Percentiles rank a stretch among this genome's conserved stretches.
These are phyloP conservation scores for Ustulina deusta DNA, from an alignment of 2,329 filamentous ascomycete genomes.

Conservation along the genomic window DNA sequence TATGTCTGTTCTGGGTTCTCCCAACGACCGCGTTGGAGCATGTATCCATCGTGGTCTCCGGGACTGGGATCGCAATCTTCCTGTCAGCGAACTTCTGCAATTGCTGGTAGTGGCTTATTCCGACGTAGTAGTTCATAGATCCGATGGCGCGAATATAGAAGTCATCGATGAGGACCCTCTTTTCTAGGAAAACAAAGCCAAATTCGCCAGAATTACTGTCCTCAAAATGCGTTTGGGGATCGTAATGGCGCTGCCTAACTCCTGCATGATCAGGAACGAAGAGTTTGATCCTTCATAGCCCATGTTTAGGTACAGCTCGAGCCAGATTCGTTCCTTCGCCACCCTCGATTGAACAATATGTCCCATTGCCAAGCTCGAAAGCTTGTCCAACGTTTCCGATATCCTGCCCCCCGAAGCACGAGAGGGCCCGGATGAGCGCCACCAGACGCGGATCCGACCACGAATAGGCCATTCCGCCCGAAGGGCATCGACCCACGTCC, in stretches of 20 bases:
- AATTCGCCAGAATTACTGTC: background rate
- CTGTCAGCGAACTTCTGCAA: background rate
- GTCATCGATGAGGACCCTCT: background rate
- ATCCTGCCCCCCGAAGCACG: background rate
- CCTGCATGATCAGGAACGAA: constrained; percentile 1
- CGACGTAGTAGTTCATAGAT: background rate
- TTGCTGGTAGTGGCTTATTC: background rate
- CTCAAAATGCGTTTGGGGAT: background rate
- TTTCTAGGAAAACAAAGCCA: background rate
- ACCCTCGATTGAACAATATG: background rate
- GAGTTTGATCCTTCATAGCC: background rate
- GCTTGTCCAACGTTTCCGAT: background rate
- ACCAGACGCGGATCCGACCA: background rate
- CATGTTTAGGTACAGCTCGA: background rate
- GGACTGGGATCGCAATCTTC: background rate
- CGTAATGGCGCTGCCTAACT: background rate
- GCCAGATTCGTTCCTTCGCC: background rate
- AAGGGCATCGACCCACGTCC: background rate
- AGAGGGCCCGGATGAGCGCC: background rate
- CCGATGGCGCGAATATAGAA: background rate
- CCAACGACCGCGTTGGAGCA: background rate
- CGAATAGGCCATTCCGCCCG: background rate
- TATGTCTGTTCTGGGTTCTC: background rate
- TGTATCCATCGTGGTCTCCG: background rate
- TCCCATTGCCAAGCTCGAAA: background rate